phyloP scores from a whole-genome alignment of 495 filamentous ascomycete species.

The Penicillium atrosanguineum region DNA sequence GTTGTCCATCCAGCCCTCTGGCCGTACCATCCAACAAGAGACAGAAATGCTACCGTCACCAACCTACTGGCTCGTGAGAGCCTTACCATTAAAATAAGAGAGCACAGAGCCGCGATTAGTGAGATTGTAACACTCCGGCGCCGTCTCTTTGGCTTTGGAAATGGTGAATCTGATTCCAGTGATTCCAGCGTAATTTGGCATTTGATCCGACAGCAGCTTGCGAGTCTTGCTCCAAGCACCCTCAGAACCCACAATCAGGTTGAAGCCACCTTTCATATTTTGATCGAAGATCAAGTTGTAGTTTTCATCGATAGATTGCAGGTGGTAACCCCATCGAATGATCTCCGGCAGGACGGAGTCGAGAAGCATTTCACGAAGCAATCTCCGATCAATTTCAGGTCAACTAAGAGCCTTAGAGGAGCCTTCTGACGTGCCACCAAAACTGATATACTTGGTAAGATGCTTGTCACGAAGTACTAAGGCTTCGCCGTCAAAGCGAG shows the following conservation, averaged over 20 bases:
- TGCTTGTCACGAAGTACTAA: constrained; percentile 19
- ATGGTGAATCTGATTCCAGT: constrained; percentile 10
- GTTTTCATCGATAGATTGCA: constrained; percentile 20
- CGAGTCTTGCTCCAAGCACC: constrained; percentile 58
- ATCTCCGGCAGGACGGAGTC: constrained; percentile 21
- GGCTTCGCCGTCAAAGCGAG: constrained; percentile 45
- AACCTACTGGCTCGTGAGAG: constrained; percentile 17
- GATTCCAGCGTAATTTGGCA: constrained; percentile 51
- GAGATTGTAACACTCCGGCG: constrained; percentile 9
- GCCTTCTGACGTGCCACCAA: not conserved
- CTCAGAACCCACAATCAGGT: constrained; percentile 60
- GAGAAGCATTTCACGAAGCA: constrained; percentile 27
- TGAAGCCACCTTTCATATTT: constrained; percentile 16
- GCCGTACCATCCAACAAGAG: not conserved
- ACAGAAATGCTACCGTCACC: constrained; percentile 18
- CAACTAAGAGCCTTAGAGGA: constrained; percentile 10
- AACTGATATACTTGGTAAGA: constrained; percentile 13
- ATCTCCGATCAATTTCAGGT: constrained; percentile 32
- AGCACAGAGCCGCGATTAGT: constrained; percentile 17
- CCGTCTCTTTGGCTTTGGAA: constrained; percentile 13
- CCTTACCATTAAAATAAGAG: constrained; percentile 13
- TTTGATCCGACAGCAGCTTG: constrained; percentile 39
- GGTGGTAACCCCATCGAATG: constrained; percentile 25
- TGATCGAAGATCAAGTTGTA: constrained; percentile 19
- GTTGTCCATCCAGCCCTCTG: constrained; percentile 9